Evolutionary conservation across 345 rosid species (phyloP), one percentile per base, ranked within the genome.

Genomic region (Kandelia obovata): DNA sequence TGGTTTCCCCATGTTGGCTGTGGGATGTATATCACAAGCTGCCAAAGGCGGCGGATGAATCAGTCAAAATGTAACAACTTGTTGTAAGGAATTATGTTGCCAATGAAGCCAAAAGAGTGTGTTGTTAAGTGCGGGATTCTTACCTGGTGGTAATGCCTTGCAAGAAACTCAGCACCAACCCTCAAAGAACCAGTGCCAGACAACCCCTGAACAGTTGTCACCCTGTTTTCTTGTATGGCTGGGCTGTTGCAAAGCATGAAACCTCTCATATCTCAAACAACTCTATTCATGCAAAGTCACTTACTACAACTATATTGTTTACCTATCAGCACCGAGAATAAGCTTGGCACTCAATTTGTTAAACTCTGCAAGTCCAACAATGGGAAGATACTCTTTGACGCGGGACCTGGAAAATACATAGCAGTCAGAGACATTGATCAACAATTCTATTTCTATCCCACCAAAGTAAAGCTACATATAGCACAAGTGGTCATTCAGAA

Each of bases 111-210:
- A 59, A 39, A 67, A 5, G 31, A 27, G 47, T 30, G 30, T 2
- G 17, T 21, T 11, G 25, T 57, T 6, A 65, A 49, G 11, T 56
- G 11, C 34, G 9, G 1, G 32, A 3, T 25, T 0, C 58, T 68
- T 53, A 92, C 94, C 74, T 88, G 88, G 75, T 88, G 88, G 77
- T 95, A 83, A 73, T 92, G 97, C 70, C 81, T 85, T 5, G 89
- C 88, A 71, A 92, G 77, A 84, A 95, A 95, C 83, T 95, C 99
- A 68, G 83, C 92, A 27, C 99, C 99, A 68, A 95, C 99, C 84
- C 99, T 90, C 70, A 90, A 58, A 19, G 97, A 95, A 80, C 98
- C 98, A 68, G 98, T 94, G 61, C 97, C 98, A 71, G 98, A 94
- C 83, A 95, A 82, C 81, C 98, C 82, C 76, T 92, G 99, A 67